Evolutionary conservation across 352 stramenopile species (phyloP), one percentile per base, ranked within the genome.

Genomic region (Phytopythium helicoides): DNA sequence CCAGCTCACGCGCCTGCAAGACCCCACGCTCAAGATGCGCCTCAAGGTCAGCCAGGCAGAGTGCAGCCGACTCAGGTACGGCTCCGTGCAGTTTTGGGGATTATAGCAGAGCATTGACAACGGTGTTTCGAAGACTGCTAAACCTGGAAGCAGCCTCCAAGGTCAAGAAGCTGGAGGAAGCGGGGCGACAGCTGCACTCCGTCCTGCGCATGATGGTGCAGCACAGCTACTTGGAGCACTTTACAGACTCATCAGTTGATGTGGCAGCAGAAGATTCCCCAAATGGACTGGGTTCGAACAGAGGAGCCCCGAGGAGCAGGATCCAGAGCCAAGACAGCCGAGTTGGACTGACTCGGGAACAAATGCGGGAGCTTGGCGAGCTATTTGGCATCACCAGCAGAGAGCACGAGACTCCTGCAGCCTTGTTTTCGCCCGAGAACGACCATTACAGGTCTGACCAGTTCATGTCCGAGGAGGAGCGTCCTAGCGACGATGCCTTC

Each of bases 1-100:
- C 45, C 83, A 93, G 36, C 66, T 91, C 19, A 75, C 71, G 34
- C 64, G 75, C 19, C 57, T 91, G 8, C 72, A 90, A 39, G 80
- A 93, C 58, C 81, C 83, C 14, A 73, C 75, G 23, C 62, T 91
- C 16, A 76, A 85, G 54, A 65, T 93, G 33, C 76, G 72, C 4
- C 64, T 93, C 6, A 86, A 84, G 44, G 66, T 79, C 11, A 89
- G 68, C 21, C 83, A 88, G 46, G 76, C 83, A 1, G 83, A 93
- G 67, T 87, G 78, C 21, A 81, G 62, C 47, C 81, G 81, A 9
- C 38, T 93, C 28, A 56, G 81, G 66, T 80, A 45, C 21, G 9
- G 28, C 28, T 33, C 28, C 9, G 28, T 33, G 9, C 28, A 33
- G 28, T 9, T 9, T 33, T 33, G 28, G 5, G 5, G 5, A 10